Base-by-base conservation (phyloP, 768 basidiomycete genomes). In the Rhizopogon vulgaris region DNA sequence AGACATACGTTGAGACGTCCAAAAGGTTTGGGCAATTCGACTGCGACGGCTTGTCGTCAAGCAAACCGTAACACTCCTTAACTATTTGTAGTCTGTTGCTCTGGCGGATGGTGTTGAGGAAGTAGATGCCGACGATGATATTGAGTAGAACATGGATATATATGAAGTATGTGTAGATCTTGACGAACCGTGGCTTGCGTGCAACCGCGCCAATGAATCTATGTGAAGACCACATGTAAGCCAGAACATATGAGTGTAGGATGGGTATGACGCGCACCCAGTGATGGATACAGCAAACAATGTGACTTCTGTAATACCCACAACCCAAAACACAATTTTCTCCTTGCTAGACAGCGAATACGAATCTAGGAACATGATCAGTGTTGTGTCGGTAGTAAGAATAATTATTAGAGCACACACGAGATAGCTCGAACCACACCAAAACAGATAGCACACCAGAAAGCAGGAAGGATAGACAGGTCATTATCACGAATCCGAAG, bases 371-470 rank as follows among this genome's bases (percentile, higher is more conserved):
- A 4, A 34, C 5, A 24, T 15, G 9, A 14, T 34, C 9, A 46
- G 32, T 12, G 6, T n/a, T n/a, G 27, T 39, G 41, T 54, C 51
- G 25, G 40, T 40, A 40, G 46, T 25, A 47, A n/a, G 39, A 48
- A 22, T 28, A 30, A 25, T 43, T n/a, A 25, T 4, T 37, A 34
- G 42, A 52, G 7, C 38, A 42, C 83, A 53, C 53, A 85, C 85
- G 74, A 22, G 70, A 71, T 15, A 85, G 65, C 61, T 85, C 80
- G 62, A 79, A 83, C 84, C 83, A 87, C 24, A 83, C 59, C 34
- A 79, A 60, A 55, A 79, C 63, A 3, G 80, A 72, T 30, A 85
- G 68, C 15, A 77, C 53, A 1, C 78, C 83, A 7, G 81, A 71
- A 28, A 84, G 66, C 17, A 84, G 56, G 49, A 83, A 75, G 1